These are phyloP conservation scores for Rhamnella rubrinervis DNA, from an alignment of 331 rosid species.

Conservation along the genomic window DNA sequence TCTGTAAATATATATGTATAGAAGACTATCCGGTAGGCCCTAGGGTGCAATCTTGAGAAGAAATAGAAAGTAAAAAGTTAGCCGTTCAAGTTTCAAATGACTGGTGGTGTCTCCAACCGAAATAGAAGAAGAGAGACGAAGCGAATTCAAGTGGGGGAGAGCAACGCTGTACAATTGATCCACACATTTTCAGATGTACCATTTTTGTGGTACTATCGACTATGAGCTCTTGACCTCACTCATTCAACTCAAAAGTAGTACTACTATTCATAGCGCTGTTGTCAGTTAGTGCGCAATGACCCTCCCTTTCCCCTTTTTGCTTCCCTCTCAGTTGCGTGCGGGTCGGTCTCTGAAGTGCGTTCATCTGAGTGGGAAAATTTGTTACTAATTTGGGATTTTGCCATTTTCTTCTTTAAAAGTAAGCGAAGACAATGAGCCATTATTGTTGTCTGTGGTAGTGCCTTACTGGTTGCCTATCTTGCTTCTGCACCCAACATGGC, in stretches of 20 bases:
- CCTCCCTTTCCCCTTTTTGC: constrained; percentile 1
- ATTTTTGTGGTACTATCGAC: too few relatives aligned
- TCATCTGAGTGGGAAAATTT: constrained; percentile 36
- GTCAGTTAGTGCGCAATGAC: constrained; percentile 31
- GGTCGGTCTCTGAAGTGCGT: constrained; percentile 8
- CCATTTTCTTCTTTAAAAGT: constrained; percentile 7
- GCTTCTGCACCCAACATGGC: constrained; percentile 46
- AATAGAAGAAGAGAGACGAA: too few relatives aligned
- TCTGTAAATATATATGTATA: too few relatives aligned
- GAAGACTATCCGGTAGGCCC: too few relatives aligned
- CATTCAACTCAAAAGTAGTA: too few relatives aligned
- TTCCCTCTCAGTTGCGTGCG: not conserved
- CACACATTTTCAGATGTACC: too few relatives aligned
- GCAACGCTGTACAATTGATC: too few relatives aligned
- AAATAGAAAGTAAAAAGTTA: too few relatives aligned
- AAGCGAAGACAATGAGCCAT: constrained; percentile 30
- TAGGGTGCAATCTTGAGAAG: too few relatives aligned
- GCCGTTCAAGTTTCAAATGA: too few relatives aligned
- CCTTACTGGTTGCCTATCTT: constrained; percentile 17
- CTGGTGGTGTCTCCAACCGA: too few relatives aligned
- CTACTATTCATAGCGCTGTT: not conserved
- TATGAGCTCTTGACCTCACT: too few relatives aligned
- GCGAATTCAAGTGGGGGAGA: not conserved
- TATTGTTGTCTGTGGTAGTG: constrained; percentile 24
- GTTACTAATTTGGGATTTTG: not conserved